These are phyloP conservation scores for Senna tora DNA, from an alignment of 306 rosid species.

Conservation along the genomic window DNA sequence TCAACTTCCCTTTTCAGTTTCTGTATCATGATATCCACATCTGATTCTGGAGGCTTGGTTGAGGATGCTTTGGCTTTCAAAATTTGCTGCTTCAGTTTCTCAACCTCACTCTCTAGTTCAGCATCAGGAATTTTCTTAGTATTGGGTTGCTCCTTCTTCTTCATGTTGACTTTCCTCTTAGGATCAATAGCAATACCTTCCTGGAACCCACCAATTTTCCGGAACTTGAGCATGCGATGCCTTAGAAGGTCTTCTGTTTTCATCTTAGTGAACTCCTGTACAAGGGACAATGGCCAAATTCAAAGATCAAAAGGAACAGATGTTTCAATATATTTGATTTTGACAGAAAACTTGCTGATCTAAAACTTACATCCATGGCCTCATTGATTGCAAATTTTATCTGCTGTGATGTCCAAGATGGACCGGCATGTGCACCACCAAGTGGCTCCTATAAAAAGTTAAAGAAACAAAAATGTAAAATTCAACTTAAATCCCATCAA, in stretches of 20 bases:
- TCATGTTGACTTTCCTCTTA: constrained; percentile 63
- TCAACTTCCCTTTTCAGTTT: constrained; percentile 68
- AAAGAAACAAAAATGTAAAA: constrained; percentile 27
- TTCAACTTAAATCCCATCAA: constrained; percentile 22
- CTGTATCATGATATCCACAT: constrained; percentile 55
- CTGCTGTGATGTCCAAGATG: constrained; percentile 84
- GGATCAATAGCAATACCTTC: constrained; percentile 81
- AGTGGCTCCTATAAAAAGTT: constrained; percentile 74
- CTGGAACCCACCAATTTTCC: constrained; percentile 78
- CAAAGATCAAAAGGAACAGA: constrained; percentile 34
- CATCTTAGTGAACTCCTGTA: constrained; percentile 77
- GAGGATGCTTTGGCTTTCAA: constrained; percentile 56
- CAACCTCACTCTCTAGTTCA: constrained; percentile 61
- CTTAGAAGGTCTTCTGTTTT: constrained; percentile 58
- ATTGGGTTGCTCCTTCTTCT: constrained; percentile 60
- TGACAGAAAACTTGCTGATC: constrained; percentile 20
- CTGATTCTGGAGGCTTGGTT: constrained; percentile 40
- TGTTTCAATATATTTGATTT: constrained; percentile 27
- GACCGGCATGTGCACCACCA: constrained; percentile 94
- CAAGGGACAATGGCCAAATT: constrained; percentile 6
- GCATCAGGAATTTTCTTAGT: constrained; percentile 43
- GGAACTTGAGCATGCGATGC: constrained; percentile 81
- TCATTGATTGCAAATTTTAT: constrained; percentile 72
- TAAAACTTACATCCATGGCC: constrained; percentile 80
- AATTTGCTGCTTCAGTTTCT: constrained; percentile 61